Base-by-base conservation (phyloP, 768 basidiomycete species). In the Sutorius australiensis region DNA sequence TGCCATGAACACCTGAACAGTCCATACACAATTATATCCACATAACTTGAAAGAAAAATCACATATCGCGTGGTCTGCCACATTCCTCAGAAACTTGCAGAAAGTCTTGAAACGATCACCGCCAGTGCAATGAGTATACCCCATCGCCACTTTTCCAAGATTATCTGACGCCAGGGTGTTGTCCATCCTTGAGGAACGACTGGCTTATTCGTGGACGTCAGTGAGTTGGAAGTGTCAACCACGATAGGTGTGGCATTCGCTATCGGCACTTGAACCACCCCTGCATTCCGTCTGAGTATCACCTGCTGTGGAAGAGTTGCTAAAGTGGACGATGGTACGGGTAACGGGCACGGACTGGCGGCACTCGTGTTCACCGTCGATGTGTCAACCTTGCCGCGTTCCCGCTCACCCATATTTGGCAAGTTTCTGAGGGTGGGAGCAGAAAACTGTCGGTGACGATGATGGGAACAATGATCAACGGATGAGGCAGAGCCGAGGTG, bases 331-430 rank as follows among this genome's bases (percentile, higher is more conserved):
- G 58, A 50, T 21, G 51, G 46, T 27, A 48, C 45, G 42, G 62
- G 48, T 54, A 53, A 57, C 31, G 51, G 43, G 37, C 44, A 61
- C 41, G 53, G 51, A 58, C 52, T 60, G 43, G 50, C 38, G 50
- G 46, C 43, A 58, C 47, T 55, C 51, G 45, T 37, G 57, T 56
- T 56, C 58, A 52, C 51, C 63, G 56, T 42, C 66, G 65, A 47
- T 70, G 42, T 34, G 62, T 64, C 67, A 6, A 79, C 63, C 48
- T 75, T 78, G 9, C 84, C 87, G 41, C 81, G 78, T 60, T 88
- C 88, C 59, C 79, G 83, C 68, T 89, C 79, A 19, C 87, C 93
- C 95, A 98, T 98, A 72, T 97, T 97, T 0, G 95, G 95, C 28
- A 95, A 71, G 63, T 94, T 85, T 41, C 77, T 82, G 64, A 82